Conservation (phyloP, 768 basidiomycete genomes). For the Hygrophorus russula region DNA sequence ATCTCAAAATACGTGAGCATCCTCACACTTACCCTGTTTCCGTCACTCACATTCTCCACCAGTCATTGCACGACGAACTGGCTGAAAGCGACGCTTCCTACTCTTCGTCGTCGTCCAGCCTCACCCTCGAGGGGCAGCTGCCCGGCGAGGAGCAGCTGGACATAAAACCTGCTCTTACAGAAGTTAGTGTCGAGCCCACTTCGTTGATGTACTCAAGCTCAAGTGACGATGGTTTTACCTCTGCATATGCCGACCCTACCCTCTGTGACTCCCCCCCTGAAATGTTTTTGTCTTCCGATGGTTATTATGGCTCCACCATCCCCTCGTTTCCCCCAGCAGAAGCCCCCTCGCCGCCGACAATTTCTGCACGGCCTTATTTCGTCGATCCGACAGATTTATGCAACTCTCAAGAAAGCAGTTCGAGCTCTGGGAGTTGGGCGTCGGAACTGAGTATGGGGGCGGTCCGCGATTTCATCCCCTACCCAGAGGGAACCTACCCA, state of each 20-base stretch:
- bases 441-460: conserved; percentile 11
- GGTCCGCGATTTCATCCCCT: conserved; percentile 14
- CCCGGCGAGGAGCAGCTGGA: too few species aligned
- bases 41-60: neutral
- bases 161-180: too few species aligned
- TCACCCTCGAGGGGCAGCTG: neutral
- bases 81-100: neutral
- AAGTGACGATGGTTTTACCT: too few species aligned
- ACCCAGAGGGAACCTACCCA: conserved; percentile 5
- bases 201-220: too few species aligned
- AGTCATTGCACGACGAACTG: neutral
- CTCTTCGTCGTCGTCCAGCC: neutral
- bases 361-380: conserved; percentile 5
- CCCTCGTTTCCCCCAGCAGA: too few species aligned
- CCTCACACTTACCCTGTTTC: neutral
- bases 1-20: conserved; percentile 71
- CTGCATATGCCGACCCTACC: too few species aligned
- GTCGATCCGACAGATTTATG: conserved; percentile 8
- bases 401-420: conserved; percentile 13
- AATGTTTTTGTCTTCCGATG: too few species aligned
- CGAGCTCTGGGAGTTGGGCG: conserved; percentile 14
- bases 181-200: too few species aligned
- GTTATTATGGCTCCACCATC: too few species aligned
- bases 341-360: too few species aligned
- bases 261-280: too few species aligned